Base-by-base conservation (phyloP, 164 flowering plant species). In the Magnolia kwangsiensis region DNA sequence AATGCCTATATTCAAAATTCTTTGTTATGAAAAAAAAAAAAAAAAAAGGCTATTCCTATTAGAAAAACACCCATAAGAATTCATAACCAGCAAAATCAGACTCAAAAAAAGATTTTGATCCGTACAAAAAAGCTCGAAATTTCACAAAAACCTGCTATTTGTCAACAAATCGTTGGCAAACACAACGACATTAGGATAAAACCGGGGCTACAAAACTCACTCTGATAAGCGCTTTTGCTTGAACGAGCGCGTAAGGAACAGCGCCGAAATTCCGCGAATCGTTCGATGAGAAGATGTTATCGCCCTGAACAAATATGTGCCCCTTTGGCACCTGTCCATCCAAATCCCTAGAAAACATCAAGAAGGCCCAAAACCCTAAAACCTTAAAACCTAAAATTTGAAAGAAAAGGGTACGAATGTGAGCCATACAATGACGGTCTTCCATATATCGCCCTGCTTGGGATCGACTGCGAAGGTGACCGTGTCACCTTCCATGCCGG, bases 251-350 rank as follows among this genome's bases (percentile, higher is more conserved):
- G 78, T 89, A 88, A 45, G 96, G 96, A 76, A 92, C 83, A 20
- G 94, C 75, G 14, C 98, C 98, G 81, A 86, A 94, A 7, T 80
- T 69, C 50, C 96, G 83, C 4, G 98, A 94, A 87, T 94, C 98
- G 21, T 67, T 72, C 2, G 93, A 88, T 18, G 74, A 64, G 71
- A 84, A 82, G 11, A 83, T 79, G 78, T 92, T 88, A 84, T 94
- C 98, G 11, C 97, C 98, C 78, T 88, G 86, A 18, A 92, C 65
- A 97, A 97, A 94, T 64, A 92, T 82, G 80, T 91, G 94, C 37
- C 98, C 98, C 72, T 89, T 83, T 5, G 96, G 94, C 76, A 94
- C 95, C 96, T 93, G 63, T 14, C 29, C 68, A 73, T 49, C 63
- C 19, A 70, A 72, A 76, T 68, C 27, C 16, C 64, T 10, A 49